A percentile compares a stretch with the other conserved stretches of the same genome.
Evolutionary conservation across 306 rosid species (phyloP).

Genomic region (Fagus crenata): DNA sequence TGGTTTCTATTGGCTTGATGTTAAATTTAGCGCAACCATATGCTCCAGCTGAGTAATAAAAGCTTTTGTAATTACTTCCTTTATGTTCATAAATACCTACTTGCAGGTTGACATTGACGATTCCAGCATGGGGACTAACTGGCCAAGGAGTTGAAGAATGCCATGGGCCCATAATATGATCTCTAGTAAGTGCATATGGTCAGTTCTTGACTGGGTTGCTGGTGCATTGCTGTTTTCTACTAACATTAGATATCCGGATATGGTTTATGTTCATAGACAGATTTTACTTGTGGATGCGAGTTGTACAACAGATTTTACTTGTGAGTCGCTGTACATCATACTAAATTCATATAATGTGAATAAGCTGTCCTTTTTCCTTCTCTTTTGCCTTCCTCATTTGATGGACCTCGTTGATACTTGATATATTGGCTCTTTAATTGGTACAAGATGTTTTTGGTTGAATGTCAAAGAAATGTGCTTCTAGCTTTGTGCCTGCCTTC

Average conservation of each 20-base stretch:
- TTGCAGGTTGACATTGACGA: slow-evolving; percentile 58
- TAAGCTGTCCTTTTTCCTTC: slow-evolving; percentile 27
- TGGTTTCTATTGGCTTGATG: slow-evolving; percentile 22
- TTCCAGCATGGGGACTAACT: slow-evolving; percentile 52
- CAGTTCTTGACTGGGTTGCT: slow-evolving; percentile 2
- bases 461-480: too few species aligned
- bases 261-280: slow-evolving; percentile 48
- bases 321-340: slow-evolving; percentile 32
- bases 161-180: slow-evolving; percentile 4
- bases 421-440: not conserved
- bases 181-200: slow-evolving; percentile 6
- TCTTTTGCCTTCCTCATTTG: not conserved
- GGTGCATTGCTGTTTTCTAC: slow-evolving; percentile 38
- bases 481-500: too few species aligned
- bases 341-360: slow-evolving; percentile 43
- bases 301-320: slow-evolving; percentile 28
- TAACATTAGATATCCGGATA: slow-evolving; percentile 42
- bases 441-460: too few species aligned
- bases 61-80: slow-evolving; percentile 17
- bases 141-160: slow-evolving; percentile 43
- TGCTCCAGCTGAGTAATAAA: not conserved
- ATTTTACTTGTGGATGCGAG: slow-evolving; percentile 40
- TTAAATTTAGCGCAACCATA: slow-evolving; percentile 13
- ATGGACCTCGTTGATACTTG: not conserved
- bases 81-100: slow-evolving; percentile 16